phyloP scores from a whole-genome alignment of 306 rosid genomes.

The Quercus gilva region DNA sequence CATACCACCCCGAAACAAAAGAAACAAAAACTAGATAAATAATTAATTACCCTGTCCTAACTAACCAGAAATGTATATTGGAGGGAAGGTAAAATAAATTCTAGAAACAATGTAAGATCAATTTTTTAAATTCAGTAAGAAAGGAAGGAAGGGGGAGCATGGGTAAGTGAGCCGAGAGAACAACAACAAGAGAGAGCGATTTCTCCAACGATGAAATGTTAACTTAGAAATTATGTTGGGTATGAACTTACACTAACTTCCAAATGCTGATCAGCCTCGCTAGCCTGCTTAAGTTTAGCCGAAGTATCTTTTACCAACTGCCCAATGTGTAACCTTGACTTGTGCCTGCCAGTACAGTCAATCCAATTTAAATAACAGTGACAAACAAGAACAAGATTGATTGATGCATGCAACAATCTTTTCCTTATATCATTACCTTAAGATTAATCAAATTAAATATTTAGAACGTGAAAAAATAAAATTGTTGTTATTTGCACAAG shows the following conservation, averaged over 20 bases:
- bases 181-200: not conserved
- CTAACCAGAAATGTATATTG: not conserved
- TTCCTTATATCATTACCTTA: not conserved
- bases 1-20: conserved; percentile 2
- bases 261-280: conserved; percentile 75
- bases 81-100: not conserved
- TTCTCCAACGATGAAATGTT: not conserved
- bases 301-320: conserved; percentile 92
- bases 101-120: not conserved
- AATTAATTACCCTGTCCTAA: not conserved
- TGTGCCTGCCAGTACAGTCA: conserved; percentile 58
- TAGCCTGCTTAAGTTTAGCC: conserved; percentile 86
- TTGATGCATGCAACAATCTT: not conserved
- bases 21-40: not conserved
- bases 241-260: conserved; percentile 62
- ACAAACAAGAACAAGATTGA: not conserved
- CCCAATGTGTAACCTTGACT: conserved; percentile 88
- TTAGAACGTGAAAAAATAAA: not conserved
- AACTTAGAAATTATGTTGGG: not conserved
- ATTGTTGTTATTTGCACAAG: not conserved
- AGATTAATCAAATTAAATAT: not conserved
- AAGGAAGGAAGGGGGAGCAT: not conserved
- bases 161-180: not conserved
- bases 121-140: not conserved
- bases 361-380: conserved; percentile 6